Conservation (phyloP, 306 rosid species). For the Aeschynomene evenia region DNA sequence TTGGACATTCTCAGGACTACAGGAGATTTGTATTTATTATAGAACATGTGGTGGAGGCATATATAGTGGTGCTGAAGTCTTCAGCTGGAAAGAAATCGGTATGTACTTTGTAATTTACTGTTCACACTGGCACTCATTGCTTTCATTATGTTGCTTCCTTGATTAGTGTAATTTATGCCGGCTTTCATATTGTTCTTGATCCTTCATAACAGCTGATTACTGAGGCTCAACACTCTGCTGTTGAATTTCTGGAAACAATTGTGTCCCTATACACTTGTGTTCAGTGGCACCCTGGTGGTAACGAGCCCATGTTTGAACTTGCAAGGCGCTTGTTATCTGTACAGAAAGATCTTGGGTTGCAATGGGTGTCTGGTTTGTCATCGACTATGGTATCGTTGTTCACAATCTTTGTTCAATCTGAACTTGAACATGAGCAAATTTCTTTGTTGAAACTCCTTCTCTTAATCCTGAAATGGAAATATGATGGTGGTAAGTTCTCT, state of each 20-base stretch:
- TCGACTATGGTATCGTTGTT: slow-evolving; percentile 56
- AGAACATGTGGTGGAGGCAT: slow-evolving; percentile 69
- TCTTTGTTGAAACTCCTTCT: slow-evolving; percentile 61
- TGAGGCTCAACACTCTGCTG: slow-evolving; percentile 70
- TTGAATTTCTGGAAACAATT: slow-evolving; percentile 63
- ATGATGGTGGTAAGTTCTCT: slow-evolving; percentile 56
- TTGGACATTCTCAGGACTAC: slow-evolving; percentile 55
- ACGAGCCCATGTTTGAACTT: slow-evolving; percentile 64
- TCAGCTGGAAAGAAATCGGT: slow-evolving; percentile 61
- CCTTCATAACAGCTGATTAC: slow-evolving; percentile 48
- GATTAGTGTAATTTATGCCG: slow-evolving; percentile 4
- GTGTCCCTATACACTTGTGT: slow-evolving; percentile 56
- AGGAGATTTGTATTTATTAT: slow-evolving; percentile 51
- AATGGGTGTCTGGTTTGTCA: slow-evolving; percentile 56
- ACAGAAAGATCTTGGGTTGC: slow-evolving; percentile 78
- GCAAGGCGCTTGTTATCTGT: slow-evolving; percentile 59
- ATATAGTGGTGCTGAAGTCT: slow-evolving; percentile 58
- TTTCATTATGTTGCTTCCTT: slow-evolving; percentile 10
- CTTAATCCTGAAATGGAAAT: slow-evolving; percentile 73
- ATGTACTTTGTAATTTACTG: slow-evolving; percentile 33
- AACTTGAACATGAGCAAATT: slow-evolving; percentile 86
- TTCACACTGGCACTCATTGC: slow-evolving; percentile 8
- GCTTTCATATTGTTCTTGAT: slow-evolving; percentile 16
- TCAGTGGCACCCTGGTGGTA: slow-evolving; percentile 48
- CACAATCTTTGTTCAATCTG: slow-evolving; percentile 62